phyloP scores from a whole-genome alignment of 2,329 filamentous ascomycete genomes.

The Xylariomycetidae sp. region DNA sequence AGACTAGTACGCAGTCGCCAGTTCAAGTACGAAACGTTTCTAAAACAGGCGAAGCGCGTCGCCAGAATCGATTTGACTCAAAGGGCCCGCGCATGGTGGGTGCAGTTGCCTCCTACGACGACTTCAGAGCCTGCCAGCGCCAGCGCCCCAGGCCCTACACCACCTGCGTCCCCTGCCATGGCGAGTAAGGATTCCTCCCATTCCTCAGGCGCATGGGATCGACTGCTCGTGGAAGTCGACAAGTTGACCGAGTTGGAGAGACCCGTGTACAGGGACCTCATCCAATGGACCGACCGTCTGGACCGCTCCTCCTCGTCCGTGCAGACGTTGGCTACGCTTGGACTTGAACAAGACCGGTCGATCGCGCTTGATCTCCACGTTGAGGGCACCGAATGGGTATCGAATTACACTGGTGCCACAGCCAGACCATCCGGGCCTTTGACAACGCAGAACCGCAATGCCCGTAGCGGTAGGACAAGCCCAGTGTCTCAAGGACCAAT shows the following conservation, averaged over 20 bases:
- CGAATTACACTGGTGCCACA: conserved; percentile 34
- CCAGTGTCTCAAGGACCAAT: conserved; percentile 53
- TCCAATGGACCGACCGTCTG: conserved; percentile 63
- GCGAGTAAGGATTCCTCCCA: no score
- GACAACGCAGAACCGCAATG: conserved; percentile 30
- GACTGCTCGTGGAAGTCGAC: conserved; percentile 54
- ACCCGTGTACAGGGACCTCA: conserved; percentile 56
- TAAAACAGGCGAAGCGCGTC: conserved; percentile 65
- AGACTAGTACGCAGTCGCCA: conserved; percentile 66
- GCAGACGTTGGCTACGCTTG: conserved; percentile 57
- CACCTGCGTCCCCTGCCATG: conserved; percentile 19
- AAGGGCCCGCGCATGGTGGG: conserved; percentile 72
- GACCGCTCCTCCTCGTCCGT: conserved; percentile 50
- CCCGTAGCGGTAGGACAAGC: conserved; percentile 63
- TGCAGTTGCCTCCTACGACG: conserved; percentile 50
- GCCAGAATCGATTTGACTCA: conserved; percentile 61
- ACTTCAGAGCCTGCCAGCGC: conserved; percentile 29
- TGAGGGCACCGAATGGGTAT: conserved; percentile 52
- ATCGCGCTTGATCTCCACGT: conserved; percentile 80
- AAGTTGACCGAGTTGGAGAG: conserved; percentile 57
- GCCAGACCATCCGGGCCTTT: conserved; percentile 26
- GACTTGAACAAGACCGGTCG: conserved; percentile 65
- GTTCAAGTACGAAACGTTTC: conserved; percentile 65
- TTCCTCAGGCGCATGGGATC: conserved; percentile 29
- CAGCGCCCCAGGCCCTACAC: conserved; percentile 31